Evolutionary conservation across 2,329 filamentous ascomycete genomes (phyloP), one percentile per base, ranked within the genome.

Genomic region (Leptographium flavum): DNA sequence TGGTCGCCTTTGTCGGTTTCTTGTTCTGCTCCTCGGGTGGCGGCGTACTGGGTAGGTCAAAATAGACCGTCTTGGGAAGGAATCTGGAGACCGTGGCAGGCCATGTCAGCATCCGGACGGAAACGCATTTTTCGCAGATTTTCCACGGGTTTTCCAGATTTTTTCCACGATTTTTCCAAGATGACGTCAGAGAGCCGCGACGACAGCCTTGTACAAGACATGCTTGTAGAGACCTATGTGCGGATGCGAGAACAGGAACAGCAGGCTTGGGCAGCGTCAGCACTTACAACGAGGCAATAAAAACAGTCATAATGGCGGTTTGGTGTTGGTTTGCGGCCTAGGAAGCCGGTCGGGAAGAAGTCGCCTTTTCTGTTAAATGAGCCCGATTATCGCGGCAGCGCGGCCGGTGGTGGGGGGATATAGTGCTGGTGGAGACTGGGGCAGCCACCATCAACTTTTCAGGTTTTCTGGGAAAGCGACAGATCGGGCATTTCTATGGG

Each of bases 41-140:
- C 43, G 68, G 66, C 28, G 69, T 70, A 33, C 71, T 70, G 11
- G 76, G 75, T 46, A 84, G 70, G 54, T 81, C 80, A 62, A 96
- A 96, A 62, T 94, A 81, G 57, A 94, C 72, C 35, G 90, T 96
- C 61, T 94, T 88, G 30, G 90, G 90, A 31, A 95, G 75, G 60
- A 94, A 94, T 47, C 88, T 94, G 58, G n/a, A 79, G 7, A 45
- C 9, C 17, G 33, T 42, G 46, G 51, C 22, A 49, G 50, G 27
- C 22, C 30, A 23, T 19, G 17, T 39, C 14, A 31, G 42, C 21
- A 15, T 7, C 21, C 5, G 35, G 13, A 15, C 11, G 35, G 14
- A 35, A 5, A 32, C n/a, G 30, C 15, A 21, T 25, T 19, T 3
- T 10, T 35, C 25, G 4, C 30, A 21, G n/a, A n/a, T n/a, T n/a